A percentile compares a stretch with the other conserved stretches of the same genome.
phyloP scores from a whole-genome alignment of 1,284 basidiomycete genomes.

The Volvariella volvacea region DNA sequence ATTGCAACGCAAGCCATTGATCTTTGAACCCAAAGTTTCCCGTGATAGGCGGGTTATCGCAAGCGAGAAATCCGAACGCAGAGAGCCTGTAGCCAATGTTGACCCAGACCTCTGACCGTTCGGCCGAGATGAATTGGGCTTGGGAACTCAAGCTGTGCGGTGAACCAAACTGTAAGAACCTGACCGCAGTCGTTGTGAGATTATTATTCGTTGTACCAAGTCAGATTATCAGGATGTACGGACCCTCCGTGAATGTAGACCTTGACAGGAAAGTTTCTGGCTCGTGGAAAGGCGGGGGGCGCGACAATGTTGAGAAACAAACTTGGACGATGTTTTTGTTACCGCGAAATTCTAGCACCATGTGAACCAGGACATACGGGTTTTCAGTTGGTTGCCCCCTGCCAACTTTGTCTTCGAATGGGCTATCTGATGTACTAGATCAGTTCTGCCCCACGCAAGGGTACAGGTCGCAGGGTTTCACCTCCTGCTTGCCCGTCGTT shows the following conservation, averaged over 20 bases:
- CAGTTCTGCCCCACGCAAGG: constrained; percentile 1
- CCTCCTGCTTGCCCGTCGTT: constrained; percentile 60
- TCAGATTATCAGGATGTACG: constrained; percentile 2
- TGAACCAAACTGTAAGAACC: constrained; percentile 77
- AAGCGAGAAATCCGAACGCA: constrained; percentile 68
- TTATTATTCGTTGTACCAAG: constrained; percentile 2
- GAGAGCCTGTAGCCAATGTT: constrained; percentile 69
- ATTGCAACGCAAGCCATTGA: constrained; percentile 58
- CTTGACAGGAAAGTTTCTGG: constrained; percentile 53
- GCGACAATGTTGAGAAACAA: constrained; percentile 61
- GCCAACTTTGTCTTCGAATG: constrained; percentile 53
- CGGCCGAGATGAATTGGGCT: constrained; percentile 60
- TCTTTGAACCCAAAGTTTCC: constrained; percentile 82
- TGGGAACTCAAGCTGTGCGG: constrained; percentile 52
- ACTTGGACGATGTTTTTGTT: constrained; percentile 5
- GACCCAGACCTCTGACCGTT: constrained; percentile 63
- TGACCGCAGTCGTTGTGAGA: constrained; percentile 22
- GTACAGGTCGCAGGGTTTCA: constrained; percentile 13
- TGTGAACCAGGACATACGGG: constrained; percentile 32
- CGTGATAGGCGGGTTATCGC: constrained; percentile 46
- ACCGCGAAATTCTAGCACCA: neutral
- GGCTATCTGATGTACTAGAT: constrained; percentile 26
- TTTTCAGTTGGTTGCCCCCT: constrained; percentile 63
- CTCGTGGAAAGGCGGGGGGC: constrained; percentile 49
- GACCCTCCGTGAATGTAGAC: constrained; percentile 75